Base-by-base conservation (phyloP, 768 basidiomycete genomes). In the Podaxis rugospora region DNA sequence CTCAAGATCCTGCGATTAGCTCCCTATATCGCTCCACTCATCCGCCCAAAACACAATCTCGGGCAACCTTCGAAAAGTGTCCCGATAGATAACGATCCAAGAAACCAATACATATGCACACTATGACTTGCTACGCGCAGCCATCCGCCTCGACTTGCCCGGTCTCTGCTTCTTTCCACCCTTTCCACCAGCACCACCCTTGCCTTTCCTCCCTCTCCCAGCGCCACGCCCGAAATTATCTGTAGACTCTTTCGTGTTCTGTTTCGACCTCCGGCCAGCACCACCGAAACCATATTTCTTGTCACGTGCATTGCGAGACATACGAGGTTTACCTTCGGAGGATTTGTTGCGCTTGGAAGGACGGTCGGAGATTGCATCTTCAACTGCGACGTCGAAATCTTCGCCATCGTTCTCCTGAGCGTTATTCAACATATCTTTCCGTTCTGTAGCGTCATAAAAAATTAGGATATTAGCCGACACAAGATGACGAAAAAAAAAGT, bases 361-460 rank as follows among this genome's bases (percentile, higher is more conserved):
- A 13, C 83, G 83, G 66, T 90, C 87, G 28, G 87, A 74, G 66
- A 95, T 86, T 9, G 93, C 93, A 62, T 96, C 92, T 70, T 98
- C 94, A 37, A 97, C 86, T 0, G 90, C 89, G 61, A 98, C 82
- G 67, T 95, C 94, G 68, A 97, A 97, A 28, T 84, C 88, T 16
- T 72, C 79, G 50, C 80, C 78, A 9, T 81, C 78, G 37, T 83
- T 85, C 1, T 42, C 44, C 37, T 53, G 51, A 18, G 39, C 6
- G 9, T 47, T 52, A 66, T 93, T 89, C 66, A 93, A 75, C 40
- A 88, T 84, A 62, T 90, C 93, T 71, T 90, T 92, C 67, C 90
- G 86, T 81, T 96, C 94, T 96, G 68, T 27, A 63, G 58, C 51
- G 49, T 3, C 13, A 47, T 32, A 54, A 23, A 21, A 40, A 51